phyloP scores from a whole-genome alignment of 1,139 yeast species.

The Magnusiomyces fungicola region DNA sequence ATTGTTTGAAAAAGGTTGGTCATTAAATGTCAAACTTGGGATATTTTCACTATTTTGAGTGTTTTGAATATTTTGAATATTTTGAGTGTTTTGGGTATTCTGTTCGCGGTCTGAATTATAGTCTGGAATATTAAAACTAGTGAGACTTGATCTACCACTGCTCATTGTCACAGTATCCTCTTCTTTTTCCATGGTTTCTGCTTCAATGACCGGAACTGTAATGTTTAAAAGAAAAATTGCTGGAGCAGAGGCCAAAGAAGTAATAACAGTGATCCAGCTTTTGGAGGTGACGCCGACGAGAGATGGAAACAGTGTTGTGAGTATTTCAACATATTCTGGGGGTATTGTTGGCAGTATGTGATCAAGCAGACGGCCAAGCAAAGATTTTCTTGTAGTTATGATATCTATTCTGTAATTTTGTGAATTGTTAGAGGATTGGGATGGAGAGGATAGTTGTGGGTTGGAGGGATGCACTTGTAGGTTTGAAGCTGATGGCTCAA shows the following conservation, averaged over 20 bases:
- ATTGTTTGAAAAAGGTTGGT: not conserved
- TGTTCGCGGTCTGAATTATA: too few species aligned
- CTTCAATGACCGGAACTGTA: constrained; percentile 44
- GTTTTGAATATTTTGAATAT: not conserved
- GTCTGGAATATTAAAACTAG: too few species aligned
- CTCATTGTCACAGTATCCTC: too few species aligned
- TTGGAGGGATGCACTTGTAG: too few species aligned
- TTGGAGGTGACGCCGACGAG: constrained; percentile 20
- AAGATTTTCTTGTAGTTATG: not conserved
- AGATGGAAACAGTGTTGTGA: constrained; percentile 25
- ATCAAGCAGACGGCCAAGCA: not conserved
- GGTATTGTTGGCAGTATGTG: not conserved
- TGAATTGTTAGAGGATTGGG: too few species aligned
- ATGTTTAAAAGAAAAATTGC: constrained; percentile 39
- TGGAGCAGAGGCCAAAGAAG: constrained; percentile 39
- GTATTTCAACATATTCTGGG: not conserved
- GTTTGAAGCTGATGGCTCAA: too few species aligned
- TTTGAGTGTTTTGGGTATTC: not conserved
- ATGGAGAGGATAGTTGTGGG: too few species aligned
- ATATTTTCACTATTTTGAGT: not conserved
- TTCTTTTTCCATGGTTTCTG: constrained; percentile 20
- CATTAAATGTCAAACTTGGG: not conserved
- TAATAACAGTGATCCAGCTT: constrained; percentile 22
- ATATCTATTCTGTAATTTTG: too few species aligned
- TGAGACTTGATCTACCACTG: too few species aligned